Conservation (phyloP, 331 rosid species). For the Quercus lobata region DNA sequence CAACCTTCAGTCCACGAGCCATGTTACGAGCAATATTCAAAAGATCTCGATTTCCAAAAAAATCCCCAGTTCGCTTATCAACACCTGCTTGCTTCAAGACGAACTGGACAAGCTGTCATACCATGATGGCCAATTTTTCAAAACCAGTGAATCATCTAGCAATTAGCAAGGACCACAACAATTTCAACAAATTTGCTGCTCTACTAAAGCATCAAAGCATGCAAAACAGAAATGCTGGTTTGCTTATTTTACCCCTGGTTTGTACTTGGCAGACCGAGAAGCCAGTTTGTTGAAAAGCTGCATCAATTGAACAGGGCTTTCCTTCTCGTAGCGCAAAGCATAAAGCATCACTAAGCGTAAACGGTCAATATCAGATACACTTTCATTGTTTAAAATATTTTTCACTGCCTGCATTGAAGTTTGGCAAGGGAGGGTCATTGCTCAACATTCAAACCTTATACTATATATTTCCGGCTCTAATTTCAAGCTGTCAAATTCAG, state of each 20-base stretch:
- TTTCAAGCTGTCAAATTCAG: constrained; percentile 10
- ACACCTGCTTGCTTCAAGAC: constrained; percentile 98
- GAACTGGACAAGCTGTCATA: constrained; percentile 91
- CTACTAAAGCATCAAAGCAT: background rate
- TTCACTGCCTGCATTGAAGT: constrained; percentile 69
- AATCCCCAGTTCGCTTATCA: constrained; percentile 92
- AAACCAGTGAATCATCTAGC: constrained; percentile 18
- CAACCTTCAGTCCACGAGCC: constrained; percentile 98
- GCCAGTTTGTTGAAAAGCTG: constrained; percentile 89
- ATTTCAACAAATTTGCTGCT: constrained; percentile 4
- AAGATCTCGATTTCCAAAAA: constrained; percentile 87
- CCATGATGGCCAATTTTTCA: constrained; percentile 30
- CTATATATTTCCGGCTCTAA: background rate
- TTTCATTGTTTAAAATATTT: constrained; percentile 68
- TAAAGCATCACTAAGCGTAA: constrained; percentile 88
- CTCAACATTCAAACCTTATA: background rate
- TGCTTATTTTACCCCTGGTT: constrained; percentile 72
- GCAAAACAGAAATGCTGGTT: constrained; percentile 7
- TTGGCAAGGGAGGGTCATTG: constrained; percentile 22
- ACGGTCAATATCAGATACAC: constrained; percentile 70
- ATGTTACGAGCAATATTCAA: constrained; percentile 95
- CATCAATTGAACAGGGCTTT: constrained; percentile 95
- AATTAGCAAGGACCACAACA: constrained; percentile 6
- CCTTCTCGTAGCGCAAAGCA: constrained; percentile 95
- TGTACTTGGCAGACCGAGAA: constrained; percentile 82